Evolutionary conservation across 2,329 filamentous ascomycete genomes (phyloP).

Genomic region (Grosmannia huntii): DNA sequence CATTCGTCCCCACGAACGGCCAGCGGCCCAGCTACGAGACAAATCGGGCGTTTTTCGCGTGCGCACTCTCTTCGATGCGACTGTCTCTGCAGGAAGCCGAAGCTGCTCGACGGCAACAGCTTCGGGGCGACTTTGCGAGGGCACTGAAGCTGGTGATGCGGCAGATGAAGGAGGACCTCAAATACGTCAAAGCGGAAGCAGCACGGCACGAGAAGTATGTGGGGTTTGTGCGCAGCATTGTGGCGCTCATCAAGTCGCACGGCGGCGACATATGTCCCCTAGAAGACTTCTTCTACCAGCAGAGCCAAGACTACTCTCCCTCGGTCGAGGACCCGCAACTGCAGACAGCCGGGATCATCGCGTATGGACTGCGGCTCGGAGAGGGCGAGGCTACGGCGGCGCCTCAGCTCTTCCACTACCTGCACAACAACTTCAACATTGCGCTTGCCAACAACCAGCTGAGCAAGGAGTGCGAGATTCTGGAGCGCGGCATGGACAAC

Average conservation of each 20-base stretch:
- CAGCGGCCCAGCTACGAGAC: conserved; percentile 32
- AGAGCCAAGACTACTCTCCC: conserved; percentile 42
- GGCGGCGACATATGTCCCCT: conserved; percentile 39
- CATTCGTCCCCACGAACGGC: conserved; percentile 20
- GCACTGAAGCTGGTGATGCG: conserved; percentile 36
- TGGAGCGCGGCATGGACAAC: conserved; percentile 36
- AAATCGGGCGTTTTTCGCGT: conserved; percentile 36
- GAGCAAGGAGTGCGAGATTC: conserved; percentile 30
- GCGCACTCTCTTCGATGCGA: conserved; percentile 38
- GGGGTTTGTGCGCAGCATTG: conserved; percentile 36
- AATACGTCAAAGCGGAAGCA: conserved; percentile 19
- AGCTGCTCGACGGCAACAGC: conserved; percentile 21
- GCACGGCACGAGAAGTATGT: conserved; percentile 34
- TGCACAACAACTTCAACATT: conserved; percentile 44
- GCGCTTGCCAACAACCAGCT: conserved; percentile 36
- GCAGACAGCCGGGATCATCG: conserved; percentile 40
- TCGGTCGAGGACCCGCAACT: conserved; percentile 42
- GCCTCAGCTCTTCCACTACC: conserved; percentile 41
- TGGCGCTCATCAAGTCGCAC: conserved; percentile 41
- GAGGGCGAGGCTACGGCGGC: conserved; percentile 36
- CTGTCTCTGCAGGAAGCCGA: conserved; percentile 28
- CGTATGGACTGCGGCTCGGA: conserved; percentile 40
- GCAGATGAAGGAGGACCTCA: conserved; percentile 39
- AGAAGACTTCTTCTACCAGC: conserved; percentile 43
- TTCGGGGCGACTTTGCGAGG: conserved; percentile 28